These are phyloP conservation scores for Panellus pusillus DNA, from an alignment of 768 basidiomycete genomes.

Conservation along the genomic window DNA sequence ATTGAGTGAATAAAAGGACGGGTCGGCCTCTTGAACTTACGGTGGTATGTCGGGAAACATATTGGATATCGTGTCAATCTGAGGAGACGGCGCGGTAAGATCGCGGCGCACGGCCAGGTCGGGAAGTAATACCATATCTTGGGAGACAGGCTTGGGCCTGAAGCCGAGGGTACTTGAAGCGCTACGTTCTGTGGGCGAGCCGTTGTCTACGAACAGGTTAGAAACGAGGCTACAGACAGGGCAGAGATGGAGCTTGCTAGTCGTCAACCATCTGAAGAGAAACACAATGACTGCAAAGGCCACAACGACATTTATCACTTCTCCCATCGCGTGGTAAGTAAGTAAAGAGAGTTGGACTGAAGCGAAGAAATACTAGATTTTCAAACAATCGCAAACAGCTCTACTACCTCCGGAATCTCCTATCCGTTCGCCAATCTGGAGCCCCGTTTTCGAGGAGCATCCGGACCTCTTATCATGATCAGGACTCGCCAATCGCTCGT, in stretches of 20 bases:
- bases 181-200: constrained; percentile 38
- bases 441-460: too few species aligned
- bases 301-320: constrained; percentile 81
- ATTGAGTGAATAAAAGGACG: background rate
- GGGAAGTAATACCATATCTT: constrained; percentile 61
- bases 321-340: constrained; percentile 51
- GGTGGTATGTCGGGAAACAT: constrained; percentile 87
- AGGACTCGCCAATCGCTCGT: constrained; percentile 20
- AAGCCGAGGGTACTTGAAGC: constrained; percentile 69
- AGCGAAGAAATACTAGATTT: constrained; percentile 20
- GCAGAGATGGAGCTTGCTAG: constrained; percentile 41
- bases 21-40: constrained; percentile 40
- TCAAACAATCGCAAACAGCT: too few species aligned
- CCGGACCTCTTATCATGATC: constrained; percentile 11
- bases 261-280: constrained; percentile 75
- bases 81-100: constrained; percentile 8
- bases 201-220: constrained; percentile 30
- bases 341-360: background rate
- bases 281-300: constrained; percentile 83
- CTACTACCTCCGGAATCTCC: too few species aligned
- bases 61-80: constrained; percentile 69
- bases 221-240: background rate
- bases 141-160: constrained; percentile 74
- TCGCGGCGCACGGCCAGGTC: background rate
- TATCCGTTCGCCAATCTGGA: too few species aligned